Conservation (phyloP, 2,329 filamentous ascomycete genomes). For the Aurifilum marmelostoma region DNA sequence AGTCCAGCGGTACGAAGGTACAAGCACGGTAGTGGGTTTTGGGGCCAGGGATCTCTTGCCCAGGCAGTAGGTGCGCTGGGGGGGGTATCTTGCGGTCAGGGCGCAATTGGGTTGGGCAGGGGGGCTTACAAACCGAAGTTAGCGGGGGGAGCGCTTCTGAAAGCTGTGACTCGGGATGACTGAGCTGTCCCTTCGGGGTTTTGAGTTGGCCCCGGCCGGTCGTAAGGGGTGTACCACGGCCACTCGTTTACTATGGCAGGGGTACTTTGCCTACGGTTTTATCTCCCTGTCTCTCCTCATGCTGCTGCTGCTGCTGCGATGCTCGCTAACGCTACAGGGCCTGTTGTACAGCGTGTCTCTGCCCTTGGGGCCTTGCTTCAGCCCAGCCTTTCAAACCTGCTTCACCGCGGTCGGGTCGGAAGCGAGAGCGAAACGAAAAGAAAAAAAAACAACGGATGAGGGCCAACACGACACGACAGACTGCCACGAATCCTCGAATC, state of each 20-base stretch:
- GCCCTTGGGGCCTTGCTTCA: slow-evolving; percentile 4
- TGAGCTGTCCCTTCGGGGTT: slow-evolving; percentile 21
- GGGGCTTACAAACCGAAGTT: slow-evolving; percentile 26
- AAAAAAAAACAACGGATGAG: background rate
- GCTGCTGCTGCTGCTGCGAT: slow-evolving; percentile 5
- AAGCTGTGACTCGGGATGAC: slow-evolving; percentile 1
- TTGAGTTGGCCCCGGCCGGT: slow-evolving; percentile 29
- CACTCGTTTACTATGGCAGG: slow-evolving; percentile 14
- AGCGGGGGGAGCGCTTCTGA: slow-evolving; percentile 6
- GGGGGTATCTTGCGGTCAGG: slow-evolving; percentile 16
- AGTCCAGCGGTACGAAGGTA: slow-evolving; percentile 4
- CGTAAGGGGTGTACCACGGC: slow-evolving; percentile 20
- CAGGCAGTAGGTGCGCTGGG: background rate
- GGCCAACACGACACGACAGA: background rate
- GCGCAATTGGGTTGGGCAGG: slow-evolving; percentile 4
- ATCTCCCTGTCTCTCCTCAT: slow-evolving; percentile 23
- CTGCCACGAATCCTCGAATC: background rate
- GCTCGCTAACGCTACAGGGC: background rate
- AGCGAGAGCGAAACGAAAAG: background rate
- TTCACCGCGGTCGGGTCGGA: background rate
- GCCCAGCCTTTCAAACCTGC: background rate
- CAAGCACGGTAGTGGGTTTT: slow-evolving; percentile 2
- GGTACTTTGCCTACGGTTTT: slow-evolving; percentile 23
- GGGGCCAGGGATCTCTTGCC: background rate
- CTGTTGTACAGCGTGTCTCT: slow-evolving; percentile 7